phyloP scores from a whole-genome alignment of 1,284 basidiomycete species.

The Trichosporon sp. region DNA sequence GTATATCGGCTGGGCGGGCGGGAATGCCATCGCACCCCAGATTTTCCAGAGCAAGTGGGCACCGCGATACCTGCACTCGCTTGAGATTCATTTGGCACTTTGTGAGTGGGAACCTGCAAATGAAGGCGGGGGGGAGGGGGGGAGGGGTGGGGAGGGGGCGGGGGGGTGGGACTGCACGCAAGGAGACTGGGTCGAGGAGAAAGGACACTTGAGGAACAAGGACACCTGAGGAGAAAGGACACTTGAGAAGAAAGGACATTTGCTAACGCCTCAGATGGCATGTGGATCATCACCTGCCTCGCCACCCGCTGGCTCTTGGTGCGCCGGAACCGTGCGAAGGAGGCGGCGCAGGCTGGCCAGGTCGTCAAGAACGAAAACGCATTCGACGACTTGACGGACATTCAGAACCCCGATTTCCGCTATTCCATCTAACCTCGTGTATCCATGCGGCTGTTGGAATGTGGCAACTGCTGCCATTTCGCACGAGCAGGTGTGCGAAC shows the following conservation, averaged over 20 bases:
- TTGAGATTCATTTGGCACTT: constrained; percentile 36
- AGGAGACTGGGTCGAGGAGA: no score
- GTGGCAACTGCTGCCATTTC: no score
- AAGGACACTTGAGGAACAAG: no score
- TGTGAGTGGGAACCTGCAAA: constrained; percentile 11
- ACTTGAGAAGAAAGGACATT: neutral
- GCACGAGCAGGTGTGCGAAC: neutral
- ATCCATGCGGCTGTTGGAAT: no score
- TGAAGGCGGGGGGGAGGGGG: neutral
- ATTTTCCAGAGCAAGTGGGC: constrained; percentile 31
- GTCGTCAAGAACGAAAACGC: constrained; percentile 12
- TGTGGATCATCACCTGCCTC: constrained; percentile 22
- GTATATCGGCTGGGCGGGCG: constrained; percentile 31
- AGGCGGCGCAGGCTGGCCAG: constrained; percentile 8
- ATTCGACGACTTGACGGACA: constrained; percentile 23
- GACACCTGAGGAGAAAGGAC: no score
- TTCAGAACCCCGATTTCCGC: constrained; percentile 21
- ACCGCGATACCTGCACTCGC: constrained; percentile 30
- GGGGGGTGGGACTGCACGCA: no score
- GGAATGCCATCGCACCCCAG: constrained; percentile 34
- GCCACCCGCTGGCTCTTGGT: constrained; percentile 20
- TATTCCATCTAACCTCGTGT: neutral
- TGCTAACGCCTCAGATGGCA: constrained; percentile 11
- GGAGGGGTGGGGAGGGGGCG: no score
- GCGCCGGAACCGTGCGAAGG: constrained; percentile 22